phyloP scores from a whole-genome alignment of 1,284 basidiomycete species.

The Ganoderma multipileum region DNA sequence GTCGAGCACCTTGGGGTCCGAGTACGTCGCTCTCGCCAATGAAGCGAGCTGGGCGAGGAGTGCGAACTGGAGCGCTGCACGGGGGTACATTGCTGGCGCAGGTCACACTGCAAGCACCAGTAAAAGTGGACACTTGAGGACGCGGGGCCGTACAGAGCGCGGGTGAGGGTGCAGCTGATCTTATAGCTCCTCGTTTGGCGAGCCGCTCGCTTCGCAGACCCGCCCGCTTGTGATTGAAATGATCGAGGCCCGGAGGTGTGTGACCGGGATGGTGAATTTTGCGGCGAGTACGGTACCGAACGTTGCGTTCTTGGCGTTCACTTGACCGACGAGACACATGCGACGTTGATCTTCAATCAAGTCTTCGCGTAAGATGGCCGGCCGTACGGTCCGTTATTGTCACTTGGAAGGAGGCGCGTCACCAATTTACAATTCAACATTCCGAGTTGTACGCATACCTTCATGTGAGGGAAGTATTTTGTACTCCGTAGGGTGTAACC shows the following conservation, averaged over 20 bases:
- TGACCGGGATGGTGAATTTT: not conserved
- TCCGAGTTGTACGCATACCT: not conserved
- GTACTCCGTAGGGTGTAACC: not conserved
- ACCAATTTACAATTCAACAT: not conserved
- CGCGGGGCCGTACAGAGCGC: not conserved
- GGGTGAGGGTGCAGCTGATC: not conserved
- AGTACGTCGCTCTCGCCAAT: constrained; percentile 25
- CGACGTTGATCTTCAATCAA: constrained; percentile 2
- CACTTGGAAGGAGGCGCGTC: not conserved
- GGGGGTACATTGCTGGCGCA: constrained; percentile 20
- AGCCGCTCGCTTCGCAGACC: not conserved
- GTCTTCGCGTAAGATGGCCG: constrained; percentile 14
- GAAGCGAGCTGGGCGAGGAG: constrained; percentile 18
- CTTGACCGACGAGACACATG: constrained; percentile 25
- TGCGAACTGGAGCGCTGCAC: constrained; percentile 20
- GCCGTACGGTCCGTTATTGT: not conserved
- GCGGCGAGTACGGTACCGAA: not conserved
- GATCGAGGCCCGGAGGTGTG: not conserved
- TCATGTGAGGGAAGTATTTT: not conserved
- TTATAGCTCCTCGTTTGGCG: not conserved
- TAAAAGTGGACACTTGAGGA: not conserved
- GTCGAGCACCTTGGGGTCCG: constrained; percentile 49
- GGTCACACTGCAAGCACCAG: not conserved
- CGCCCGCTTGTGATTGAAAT: not conserved
- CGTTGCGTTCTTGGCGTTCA: constrained; percentile 10